Percentiles rank a stretch among this genome's conserved stretches.
Evolutionary conservation across 2,329 filamentous ascomycete genomes (phyloP).

Genomic region (Fusarium musae): DNA sequence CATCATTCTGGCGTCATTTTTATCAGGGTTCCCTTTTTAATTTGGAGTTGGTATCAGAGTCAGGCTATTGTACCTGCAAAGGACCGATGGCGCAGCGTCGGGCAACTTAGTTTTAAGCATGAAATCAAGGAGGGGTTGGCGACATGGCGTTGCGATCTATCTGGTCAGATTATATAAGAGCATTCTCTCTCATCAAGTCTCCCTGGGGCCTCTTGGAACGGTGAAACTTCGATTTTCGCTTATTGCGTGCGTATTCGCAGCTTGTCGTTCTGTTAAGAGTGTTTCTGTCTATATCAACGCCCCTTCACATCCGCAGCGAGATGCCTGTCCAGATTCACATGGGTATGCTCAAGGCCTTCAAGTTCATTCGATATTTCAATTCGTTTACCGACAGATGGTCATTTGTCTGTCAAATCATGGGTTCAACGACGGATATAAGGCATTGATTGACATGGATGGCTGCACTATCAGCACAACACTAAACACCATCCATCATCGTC

Average conservation of each 20-base stretch:
- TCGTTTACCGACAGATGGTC: no score
- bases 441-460: background rate
- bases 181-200: no score
- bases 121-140: background rate
- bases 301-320: background rate
- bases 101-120: background rate
- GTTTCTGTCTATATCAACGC: background rate
- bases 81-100: background rate
- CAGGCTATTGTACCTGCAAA: background rate
- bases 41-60: background rate
- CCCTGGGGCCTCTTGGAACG: no score
- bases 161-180: background rate
- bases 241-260: background rate
- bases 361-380: fast-evolving
- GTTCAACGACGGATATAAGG: background rate
- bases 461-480: background rate
- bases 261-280: background rate
- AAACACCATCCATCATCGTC: background rate
- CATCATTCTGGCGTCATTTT: background rate
- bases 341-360: background rate
- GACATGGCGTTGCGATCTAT: background rate
- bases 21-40: background rate
- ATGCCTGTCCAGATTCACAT: background rate
- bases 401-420: background rate
- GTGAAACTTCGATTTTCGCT: background rate